A percentile compares a stretch with the other conserved stretches of the same genome.
phyloP scores from a whole-genome alignment of 106 monocot genomes.

The Allium sativum region DNA sequence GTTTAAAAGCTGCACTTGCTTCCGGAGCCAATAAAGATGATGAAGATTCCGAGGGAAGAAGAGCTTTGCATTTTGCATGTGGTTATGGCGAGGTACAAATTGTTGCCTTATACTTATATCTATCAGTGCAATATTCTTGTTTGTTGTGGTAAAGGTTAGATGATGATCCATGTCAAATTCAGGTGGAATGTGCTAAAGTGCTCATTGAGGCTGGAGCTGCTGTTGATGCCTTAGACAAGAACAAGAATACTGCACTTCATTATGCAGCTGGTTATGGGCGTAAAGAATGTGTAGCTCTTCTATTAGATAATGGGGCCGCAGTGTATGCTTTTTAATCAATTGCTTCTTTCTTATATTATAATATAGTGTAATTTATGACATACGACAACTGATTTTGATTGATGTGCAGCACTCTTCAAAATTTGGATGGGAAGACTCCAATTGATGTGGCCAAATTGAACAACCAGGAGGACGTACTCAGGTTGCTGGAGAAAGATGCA shows the following conservation, averaged over 20 bases:
- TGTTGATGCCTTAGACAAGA: slow-evolving; percentile 77
- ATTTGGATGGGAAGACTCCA: slow-evolving; percentile 89
- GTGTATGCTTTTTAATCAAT: slow-evolving; percentile 43
- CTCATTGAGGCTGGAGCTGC: slow-evolving; percentile 67
- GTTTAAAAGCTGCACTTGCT: slow-evolving; percentile 62
- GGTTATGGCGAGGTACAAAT: slow-evolving; percentile 76
- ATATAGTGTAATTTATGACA: neutral
- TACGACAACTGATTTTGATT: neutral
- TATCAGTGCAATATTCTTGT: neutral
- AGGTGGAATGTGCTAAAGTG: slow-evolving; percentile 67
- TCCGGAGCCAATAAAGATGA: slow-evolving; percentile 70
- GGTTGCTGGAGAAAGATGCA: slow-evolving; percentile 91
- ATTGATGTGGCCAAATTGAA: slow-evolving; percentile 95
- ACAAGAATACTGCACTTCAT: slow-evolving; percentile 84
- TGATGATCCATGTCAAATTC: neutral
- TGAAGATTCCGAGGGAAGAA: slow-evolving; percentile 77
- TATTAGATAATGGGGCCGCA: slow-evolving; percentile 65
- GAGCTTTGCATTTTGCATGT: slow-evolving; percentile 92
- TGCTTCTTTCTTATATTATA: neutral
- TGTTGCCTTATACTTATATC: neutral
- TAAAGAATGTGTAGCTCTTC: slow-evolving; percentile 78
- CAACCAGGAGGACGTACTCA: slow-evolving; percentile 86
- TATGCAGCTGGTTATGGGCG: slow-evolving; percentile 87
- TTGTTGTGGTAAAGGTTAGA: neutral
- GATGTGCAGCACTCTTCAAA: slow-evolving; percentile 68